Conservation (phyloP, 2,329 filamentous ascomycete genomes). For the Torrubiellomyces zombiae region DNA sequence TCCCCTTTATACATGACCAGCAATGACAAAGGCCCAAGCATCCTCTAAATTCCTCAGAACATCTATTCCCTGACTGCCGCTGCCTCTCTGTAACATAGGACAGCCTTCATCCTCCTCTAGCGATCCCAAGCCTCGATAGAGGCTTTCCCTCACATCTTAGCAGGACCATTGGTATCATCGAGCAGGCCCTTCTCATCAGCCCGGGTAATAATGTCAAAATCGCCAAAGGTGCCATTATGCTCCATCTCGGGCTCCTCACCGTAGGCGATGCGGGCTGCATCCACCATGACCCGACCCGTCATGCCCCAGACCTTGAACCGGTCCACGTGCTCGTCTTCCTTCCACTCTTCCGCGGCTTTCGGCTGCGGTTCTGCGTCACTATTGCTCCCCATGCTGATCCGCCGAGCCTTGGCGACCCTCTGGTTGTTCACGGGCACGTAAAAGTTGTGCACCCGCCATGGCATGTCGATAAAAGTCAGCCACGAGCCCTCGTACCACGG, state of each 20-base stretch:
- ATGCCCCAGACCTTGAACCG: slow-evolving; percentile 86
- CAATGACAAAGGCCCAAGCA: too few relatives aligned
- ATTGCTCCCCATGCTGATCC: slow-evolving; percentile 23
- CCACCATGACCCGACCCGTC: slow-evolving; percentile 81
- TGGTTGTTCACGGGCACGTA: slow-evolving; percentile 66
- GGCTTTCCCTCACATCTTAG: slow-evolving; percentile 18
- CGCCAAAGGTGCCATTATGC: slow-evolving; percentile 36
- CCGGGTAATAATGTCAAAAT: slow-evolving; percentile 31
- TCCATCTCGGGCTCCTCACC: slow-evolving; percentile 72
- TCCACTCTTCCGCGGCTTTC: slow-evolving; percentile 27
- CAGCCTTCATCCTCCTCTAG: neutral
- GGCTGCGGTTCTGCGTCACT: too few relatives aligned
- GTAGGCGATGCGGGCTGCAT: slow-evolving; percentile 74
- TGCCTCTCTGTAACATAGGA: neutral
- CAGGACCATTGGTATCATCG: slow-evolving; percentile 20
- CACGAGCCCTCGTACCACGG: slow-evolving; percentile 78
- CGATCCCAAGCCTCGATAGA: neutral
- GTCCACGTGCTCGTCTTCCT: slow-evolving; percentile 26
- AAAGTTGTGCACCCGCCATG: slow-evolving; percentile 87
- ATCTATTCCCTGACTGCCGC: too few relatives aligned
- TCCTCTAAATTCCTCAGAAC: too few relatives aligned
- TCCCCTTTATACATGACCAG: too few relatives aligned
- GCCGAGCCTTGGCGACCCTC: slow-evolving; percentile 44
- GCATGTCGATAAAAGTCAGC: slow-evolving; percentile 59
- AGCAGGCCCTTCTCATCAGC: slow-evolving; percentile 29